Conservation (phyloP, 2,329 filamentous ascomycete species). For the Ramularia endophylla region DNA sequence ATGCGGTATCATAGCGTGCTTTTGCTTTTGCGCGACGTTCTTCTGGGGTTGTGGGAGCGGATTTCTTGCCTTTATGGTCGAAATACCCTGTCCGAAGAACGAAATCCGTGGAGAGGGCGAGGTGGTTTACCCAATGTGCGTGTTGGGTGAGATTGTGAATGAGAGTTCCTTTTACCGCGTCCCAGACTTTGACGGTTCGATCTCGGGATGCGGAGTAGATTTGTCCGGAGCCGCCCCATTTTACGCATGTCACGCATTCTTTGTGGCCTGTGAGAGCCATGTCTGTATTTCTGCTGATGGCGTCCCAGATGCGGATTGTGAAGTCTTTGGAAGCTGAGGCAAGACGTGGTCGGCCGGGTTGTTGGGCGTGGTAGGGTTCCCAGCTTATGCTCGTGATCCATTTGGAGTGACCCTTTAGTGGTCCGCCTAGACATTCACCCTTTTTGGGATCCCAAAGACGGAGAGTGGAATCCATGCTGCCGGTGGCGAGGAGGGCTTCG, state of each 20-base stretch:
- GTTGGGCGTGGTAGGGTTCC: constrained; percentile 87
- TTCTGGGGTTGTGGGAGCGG: constrained; percentile 62
- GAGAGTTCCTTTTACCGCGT: constrained; percentile 69
- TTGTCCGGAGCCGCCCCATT: constrained; percentile 84
- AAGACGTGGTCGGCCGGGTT: constrained; percentile 65
- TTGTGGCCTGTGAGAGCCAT: constrained; percentile 84
- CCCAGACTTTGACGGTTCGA: constrained; percentile 89
- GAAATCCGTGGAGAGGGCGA: constrained; percentile 89
- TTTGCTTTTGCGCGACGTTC: constrained; percentile 70
- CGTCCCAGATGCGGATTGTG: constrained; percentile 82
- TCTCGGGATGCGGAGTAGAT: constrained; percentile 86
- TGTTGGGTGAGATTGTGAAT: constrained; percentile 75
- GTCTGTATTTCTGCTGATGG: constrained; percentile 70
- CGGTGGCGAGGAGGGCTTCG: constrained; percentile 73
- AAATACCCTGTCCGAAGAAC: constrained; percentile 79
- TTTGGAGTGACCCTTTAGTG: constrained; percentile 79
- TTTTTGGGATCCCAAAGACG: constrained; percentile 81
- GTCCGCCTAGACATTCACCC: constrained; percentile 64
- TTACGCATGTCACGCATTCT: constrained; percentile 80
- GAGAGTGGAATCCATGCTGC: constrained; percentile 90
- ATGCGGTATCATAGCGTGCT: constrained; percentile 78
- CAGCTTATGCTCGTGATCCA: constrained; percentile 84
- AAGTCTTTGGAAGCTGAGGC: constrained; percentile 86
- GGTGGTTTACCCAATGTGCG: constrained; percentile 92
- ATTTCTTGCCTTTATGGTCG: constrained; percentile 65